A percentile compares a stretch with the other conserved stretches of the same genome.
These are phyloP conservation scores for Calvatia gigantea DNA, from an alignment of 768 basidiomycete genomes.

Conservation along the genomic window DNA sequence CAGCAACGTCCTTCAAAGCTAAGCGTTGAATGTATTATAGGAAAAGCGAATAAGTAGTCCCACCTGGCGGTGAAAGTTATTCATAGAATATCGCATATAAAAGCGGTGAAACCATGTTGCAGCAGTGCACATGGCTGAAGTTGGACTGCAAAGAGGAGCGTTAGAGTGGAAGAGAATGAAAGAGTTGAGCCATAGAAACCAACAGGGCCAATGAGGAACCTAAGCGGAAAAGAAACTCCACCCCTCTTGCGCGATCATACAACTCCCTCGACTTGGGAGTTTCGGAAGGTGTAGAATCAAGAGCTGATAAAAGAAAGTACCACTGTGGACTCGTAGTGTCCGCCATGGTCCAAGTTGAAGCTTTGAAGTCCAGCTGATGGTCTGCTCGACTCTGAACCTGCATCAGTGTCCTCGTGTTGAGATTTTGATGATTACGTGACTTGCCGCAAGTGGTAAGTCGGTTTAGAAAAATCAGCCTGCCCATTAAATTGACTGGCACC, in stretches of 20 bases:
- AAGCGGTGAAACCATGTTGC: constrained; percentile 91
- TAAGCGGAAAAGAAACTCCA: constrained; percentile 83
- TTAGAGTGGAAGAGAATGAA: constrained; percentile 15
- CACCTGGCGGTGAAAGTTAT: constrained; percentile 79
- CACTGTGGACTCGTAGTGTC: constrained; percentile 49
- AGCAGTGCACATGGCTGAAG: constrained; percentile 80
- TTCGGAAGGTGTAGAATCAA: constrained; percentile 56
- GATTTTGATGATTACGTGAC: constrained; percentile 10
- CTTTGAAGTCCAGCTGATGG: constrained; percentile 10
- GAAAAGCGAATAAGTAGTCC: constrained; percentile 17
- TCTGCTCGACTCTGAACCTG: too few species aligned
- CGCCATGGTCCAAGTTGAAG: constrained; percentile 13
- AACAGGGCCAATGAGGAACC: constrained; percentile 76
- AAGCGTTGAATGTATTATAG: constrained; percentile 12
- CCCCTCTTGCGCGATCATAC: constrained; percentile 74
- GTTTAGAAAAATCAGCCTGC: neutral
- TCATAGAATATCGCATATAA: constrained; percentile 84
- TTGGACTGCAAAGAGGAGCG: constrained; percentile 47
- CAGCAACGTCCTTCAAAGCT: constrained; percentile 67
- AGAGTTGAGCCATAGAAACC: constrained; percentile 27
- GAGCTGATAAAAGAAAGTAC: constrained; percentile 62
- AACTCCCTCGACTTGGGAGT: constrained; percentile 66
- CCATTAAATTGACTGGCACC: neutral
- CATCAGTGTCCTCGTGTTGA: neutral
- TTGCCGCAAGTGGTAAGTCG: neutral